Evolutionary conservation across 768 basidiomycete genomes (phyloP).

Genomic region (Hortiboletus campestris): DNA sequence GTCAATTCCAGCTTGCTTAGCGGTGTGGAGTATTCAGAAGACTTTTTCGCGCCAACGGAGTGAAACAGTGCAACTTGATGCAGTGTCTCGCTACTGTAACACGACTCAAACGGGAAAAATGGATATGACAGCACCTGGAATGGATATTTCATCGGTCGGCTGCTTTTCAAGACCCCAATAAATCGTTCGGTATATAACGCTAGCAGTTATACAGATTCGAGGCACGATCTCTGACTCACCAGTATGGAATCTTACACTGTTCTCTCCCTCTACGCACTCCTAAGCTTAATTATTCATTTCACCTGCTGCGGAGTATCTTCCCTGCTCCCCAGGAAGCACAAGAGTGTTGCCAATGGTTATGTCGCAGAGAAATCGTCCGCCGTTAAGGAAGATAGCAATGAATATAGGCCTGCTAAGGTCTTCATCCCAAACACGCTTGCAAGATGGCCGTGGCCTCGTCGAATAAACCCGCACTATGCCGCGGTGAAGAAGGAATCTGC

Average conservation of each 20-base stretch:
- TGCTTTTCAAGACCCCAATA: not conserved
- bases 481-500: constrained; percentile 10
- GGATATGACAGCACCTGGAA: too few species aligned
- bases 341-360: not conserved
- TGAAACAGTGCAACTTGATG: not conserved
- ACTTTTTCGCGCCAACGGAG: not conserved
- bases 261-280: constrained; percentile 2
- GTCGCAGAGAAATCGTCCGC: not conserved
- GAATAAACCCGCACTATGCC: constrained; percentile 5
- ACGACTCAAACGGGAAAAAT: not conserved
- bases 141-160: not conserved
- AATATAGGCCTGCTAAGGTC: not conserved
- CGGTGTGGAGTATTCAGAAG: not conserved
- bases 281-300: not conserved
- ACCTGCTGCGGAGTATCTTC: not conserved
- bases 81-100: not conserved
- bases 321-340: not conserved
- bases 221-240: not conserved
- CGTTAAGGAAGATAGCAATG: not conserved
- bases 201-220: not conserved
- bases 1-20: not conserved
- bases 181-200: not conserved
- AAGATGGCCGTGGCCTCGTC: constrained; percentile 20
- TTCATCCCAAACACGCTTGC: constrained; percentile 17
- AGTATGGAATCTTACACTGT: constrained; percentile 7